A percentile compares a stretch with the other conserved stretches of the same genome.
Evolutionary conservation across 352 stramenopile species (phyloP).

Genomic region (Phytopythium aichiense): DNA sequence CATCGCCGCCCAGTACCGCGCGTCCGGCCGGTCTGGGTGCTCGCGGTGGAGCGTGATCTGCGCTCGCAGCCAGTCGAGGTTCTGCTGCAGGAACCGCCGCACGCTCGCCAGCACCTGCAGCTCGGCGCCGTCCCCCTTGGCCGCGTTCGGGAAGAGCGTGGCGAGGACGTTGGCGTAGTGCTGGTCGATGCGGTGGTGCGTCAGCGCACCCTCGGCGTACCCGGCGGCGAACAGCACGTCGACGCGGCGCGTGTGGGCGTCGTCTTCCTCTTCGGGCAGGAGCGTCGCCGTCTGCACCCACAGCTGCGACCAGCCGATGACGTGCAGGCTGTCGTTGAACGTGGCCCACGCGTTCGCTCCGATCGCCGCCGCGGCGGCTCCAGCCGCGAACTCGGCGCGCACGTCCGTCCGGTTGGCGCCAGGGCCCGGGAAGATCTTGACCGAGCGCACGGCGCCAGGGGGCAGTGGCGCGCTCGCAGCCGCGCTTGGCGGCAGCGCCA

Average conservation of each 20-base stretch:
- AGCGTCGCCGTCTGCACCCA: constrained; percentile 38
- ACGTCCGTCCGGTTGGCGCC: neutral
- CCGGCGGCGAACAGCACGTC: constrained; percentile 52
- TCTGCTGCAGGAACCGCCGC: constrained; percentile 34
- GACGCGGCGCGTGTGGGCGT: constrained; percentile 14
- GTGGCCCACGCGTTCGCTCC: constrained; percentile 38
- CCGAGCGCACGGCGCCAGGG: neutral
- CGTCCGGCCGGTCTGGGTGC: constrained; percentile 13
- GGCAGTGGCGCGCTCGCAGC: neutral
- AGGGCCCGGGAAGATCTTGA: constrained; percentile 7
- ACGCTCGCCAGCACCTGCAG: constrained; percentile 21
- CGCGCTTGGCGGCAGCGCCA: neutral
- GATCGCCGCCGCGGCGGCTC: neutral
- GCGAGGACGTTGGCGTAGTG: constrained; percentile 53
- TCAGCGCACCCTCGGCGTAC: constrained; percentile 54
- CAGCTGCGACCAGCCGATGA: constrained; percentile 50
- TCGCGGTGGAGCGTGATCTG: constrained; percentile 24
- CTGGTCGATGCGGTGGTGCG: constrained; percentile 58
- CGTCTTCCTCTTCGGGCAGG: constrained; percentile 14
- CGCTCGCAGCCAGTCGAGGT: constrained; percentile 40
- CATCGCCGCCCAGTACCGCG: constrained; percentile 33
- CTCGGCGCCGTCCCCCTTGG: constrained; percentile 17
- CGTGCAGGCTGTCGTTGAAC: constrained; percentile 51
- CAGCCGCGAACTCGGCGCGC: constrained; percentile 6
- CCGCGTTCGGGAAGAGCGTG: constrained; percentile 39